Conservation (phyloP, 2,329 filamentous ascomycete species). For the Aspergillus brasiliensis region DNA sequence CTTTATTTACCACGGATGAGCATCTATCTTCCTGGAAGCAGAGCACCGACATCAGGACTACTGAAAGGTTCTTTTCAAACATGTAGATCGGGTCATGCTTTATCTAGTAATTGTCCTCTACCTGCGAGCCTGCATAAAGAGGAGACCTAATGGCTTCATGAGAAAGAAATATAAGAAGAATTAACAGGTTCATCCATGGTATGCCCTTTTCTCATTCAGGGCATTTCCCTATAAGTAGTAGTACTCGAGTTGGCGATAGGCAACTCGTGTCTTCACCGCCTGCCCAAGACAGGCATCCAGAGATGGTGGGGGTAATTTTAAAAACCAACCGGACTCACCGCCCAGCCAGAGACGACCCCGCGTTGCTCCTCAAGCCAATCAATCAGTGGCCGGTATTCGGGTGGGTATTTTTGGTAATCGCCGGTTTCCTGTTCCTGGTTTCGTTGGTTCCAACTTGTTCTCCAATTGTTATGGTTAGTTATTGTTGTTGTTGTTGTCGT, state of each 20-base stretch:
- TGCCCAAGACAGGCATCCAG: not conserved
- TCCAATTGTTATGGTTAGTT: constrained; percentile 2
- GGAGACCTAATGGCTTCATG: not conserved
- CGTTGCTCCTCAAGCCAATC: constrained; percentile 19
- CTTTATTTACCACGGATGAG: not conserved
- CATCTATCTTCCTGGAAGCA: not conserved
- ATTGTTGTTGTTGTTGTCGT: constrained; percentile 14
- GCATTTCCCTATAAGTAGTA: too few relatives aligned
- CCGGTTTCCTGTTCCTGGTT: not conserved
- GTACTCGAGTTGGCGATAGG: not conserved
- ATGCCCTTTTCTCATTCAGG: too few relatives aligned
- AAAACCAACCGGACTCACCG: constrained; percentile 19
- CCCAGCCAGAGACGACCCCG: constrained; percentile 37
- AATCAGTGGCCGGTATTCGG: too few relatives aligned
- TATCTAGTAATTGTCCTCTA: not conserved
- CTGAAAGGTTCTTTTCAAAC: not conserved
- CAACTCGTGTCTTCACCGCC: constrained; percentile 16
- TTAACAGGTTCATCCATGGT: not conserved
- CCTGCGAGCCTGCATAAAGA: not conserved
- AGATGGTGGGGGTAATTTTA: constrained; percentile 12
- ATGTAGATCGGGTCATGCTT: not conserved
- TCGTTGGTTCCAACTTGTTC: constrained; percentile 1
- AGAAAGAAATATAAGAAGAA: not conserved
- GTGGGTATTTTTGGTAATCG: constrained; percentile 14
- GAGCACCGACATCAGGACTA: not conserved